Conservation (phyloP, 345 rosid species). For the Aquilaria malaccensis region DNA sequence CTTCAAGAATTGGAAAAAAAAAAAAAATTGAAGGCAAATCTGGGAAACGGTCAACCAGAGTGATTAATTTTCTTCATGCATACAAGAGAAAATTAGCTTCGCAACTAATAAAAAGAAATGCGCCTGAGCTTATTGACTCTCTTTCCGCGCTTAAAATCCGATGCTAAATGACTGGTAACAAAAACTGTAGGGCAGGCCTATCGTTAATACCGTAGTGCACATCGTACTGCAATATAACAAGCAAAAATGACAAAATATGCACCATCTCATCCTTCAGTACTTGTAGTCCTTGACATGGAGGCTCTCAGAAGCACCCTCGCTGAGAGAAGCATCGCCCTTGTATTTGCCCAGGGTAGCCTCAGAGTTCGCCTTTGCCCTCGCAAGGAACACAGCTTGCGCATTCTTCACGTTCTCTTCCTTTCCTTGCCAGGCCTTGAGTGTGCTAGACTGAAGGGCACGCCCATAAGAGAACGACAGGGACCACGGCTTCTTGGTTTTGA, state of each 20-base stretch:
- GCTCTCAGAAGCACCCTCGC: slow-evolving; percentile 72
- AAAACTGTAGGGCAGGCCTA: slow-evolving; percentile 6
- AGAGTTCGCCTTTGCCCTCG: slow-evolving; percentile 82
- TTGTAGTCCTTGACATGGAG: slow-evolving; percentile 94
- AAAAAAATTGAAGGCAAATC: no score
- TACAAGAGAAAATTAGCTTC: no score
- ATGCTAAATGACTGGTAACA: no score
- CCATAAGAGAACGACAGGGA: slow-evolving; percentile 81
- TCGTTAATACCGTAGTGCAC: neutral
- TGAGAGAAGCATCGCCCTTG: slow-evolving; percentile 68
- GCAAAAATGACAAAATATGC: slow-evolving; percentile 5
- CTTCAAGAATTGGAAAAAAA: no score
- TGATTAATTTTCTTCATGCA: no score
- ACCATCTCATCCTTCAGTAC: slow-evolving; percentile 32
- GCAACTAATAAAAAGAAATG: no score
- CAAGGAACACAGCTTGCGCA: slow-evolving; percentile 58
- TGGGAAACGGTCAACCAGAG: no score
- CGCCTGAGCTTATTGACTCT: no score
- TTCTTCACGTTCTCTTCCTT: slow-evolving; percentile 61
- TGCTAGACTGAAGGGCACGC: slow-evolving; percentile 91
- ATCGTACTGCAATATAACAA: slow-evolving; percentile 9
- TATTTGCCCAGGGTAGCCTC: slow-evolving; percentile 83
- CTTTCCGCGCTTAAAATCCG: no score
- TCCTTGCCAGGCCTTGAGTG: slow-evolving; percentile 86
- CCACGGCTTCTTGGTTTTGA: slow-evolving; percentile 89